phyloP scores from a whole-genome alignment of 139 green algal species.

The Chlamydomonas applanata region DNA sequence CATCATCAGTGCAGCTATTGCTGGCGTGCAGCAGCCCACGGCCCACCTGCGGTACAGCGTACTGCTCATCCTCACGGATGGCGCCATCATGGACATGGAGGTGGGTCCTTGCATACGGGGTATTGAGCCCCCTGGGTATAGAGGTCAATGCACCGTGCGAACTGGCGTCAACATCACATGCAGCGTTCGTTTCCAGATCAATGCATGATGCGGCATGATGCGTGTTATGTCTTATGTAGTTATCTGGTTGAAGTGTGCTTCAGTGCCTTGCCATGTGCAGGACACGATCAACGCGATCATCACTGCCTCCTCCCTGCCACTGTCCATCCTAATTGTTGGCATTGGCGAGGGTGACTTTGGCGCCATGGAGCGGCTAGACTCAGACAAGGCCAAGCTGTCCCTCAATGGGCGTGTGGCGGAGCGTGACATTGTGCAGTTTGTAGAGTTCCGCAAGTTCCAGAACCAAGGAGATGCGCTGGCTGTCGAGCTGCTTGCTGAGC shows the following conservation, averaged over 20 bases:
- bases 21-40: not conserved
- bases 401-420: conserved; percentile 3
- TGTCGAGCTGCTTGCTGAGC: conserved; percentile 47
- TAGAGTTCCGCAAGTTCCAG: conserved; percentile 27
- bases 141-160: too few relatives aligned
- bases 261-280: too few relatives aligned
- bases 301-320: conserved; percentile 36
- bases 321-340: conserved; percentile 59
- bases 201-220: too few relatives aligned
- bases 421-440: conserved; percentile 59
- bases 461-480: conserved; percentile 30
- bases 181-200: too few relatives aligned
- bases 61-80: conserved; percentile 57
- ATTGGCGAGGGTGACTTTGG: conserved; percentile 47
- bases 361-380: conserved; percentile 37
- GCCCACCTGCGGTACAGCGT: conserved; percentile 27
- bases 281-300: conserved; percentile 38
- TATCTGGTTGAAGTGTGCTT: too few relatives aligned
- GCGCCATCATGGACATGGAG: conserved; percentile 53
- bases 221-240: too few relatives aligned
- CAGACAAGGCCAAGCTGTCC: conserved; percentile 5
- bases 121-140: too few relatives aligned
- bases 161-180: too few relatives aligned
- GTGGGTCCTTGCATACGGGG: conserved; percentile 10
- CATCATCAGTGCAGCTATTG: conserved; percentile 25